A percentile compares a stretch with the other conserved stretches of the same genome.
Evolutionary conservation across 768 basidiomycete species (phyloP).

Genomic region (Lactarius akahatsu): DNA sequence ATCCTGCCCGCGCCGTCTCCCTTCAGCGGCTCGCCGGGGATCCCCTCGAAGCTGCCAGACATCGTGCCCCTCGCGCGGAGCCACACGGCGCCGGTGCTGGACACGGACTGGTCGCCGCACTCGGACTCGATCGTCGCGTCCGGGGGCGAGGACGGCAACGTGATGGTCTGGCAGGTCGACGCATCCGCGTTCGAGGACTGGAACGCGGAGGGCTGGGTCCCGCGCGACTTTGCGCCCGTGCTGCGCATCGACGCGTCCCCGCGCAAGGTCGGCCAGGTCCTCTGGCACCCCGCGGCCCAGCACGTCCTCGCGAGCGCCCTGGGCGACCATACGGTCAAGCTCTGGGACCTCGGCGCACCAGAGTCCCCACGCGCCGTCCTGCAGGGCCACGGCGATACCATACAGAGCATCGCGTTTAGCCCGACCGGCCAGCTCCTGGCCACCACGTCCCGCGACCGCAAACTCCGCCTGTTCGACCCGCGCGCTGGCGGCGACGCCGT

Average conservation of each 20-base stretch:
- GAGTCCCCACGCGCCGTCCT: conserved; percentile 63
- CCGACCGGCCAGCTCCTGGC: conserved; percentile 75
- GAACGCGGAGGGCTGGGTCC: conserved; percentile 80
- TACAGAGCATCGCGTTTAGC: conserved; percentile 85
- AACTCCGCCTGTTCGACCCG: conserved; percentile 90
- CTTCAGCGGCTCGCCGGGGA: conserved; percentile 50
- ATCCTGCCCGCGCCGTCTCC: conserved; percentile 84
- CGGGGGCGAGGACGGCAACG: conserved; percentile 91
- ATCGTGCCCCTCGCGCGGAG: conserved; percentile 88
- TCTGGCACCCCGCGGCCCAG: conserved; percentile 89
- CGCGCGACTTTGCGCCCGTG: conserved; percentile 84
- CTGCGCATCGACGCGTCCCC: conserved; percentile 72
- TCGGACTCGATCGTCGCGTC: conserved; percentile 90
- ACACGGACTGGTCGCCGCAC: conserved; percentile 96
- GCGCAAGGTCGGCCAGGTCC: conserved; percentile 90
- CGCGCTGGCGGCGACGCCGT: conserved; percentile 80
- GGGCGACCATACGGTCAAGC: conserved; percentile 83
- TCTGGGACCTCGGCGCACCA: conserved; percentile 86
- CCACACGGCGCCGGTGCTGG: conserved; percentile 81
- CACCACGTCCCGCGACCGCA: conserved; percentile 91
- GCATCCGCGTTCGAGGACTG: conserved; percentile 72
- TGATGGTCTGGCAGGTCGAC: conserved; percentile 88
- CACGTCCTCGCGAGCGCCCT: conserved; percentile 81
- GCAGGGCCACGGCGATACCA: conserved; percentile 78
- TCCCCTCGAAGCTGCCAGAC: conserved; percentile 86